phyloP scores from a whole-genome alignment of 2,329 filamentous ascomycete species.

The Hypoxylon sp. region DNA sequence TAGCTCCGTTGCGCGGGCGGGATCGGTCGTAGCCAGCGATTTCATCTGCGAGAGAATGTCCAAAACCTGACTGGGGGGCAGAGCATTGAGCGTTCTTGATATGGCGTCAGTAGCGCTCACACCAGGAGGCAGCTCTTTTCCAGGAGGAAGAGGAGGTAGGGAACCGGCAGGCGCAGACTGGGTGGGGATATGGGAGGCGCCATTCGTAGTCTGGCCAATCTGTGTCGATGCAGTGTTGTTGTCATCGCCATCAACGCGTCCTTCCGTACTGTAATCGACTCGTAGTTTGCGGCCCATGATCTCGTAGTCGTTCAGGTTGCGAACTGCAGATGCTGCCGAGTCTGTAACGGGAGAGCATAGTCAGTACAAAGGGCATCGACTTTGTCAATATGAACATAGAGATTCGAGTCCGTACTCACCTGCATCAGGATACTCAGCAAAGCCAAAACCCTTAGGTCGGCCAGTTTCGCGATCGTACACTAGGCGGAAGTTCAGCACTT shows the following conservation, averaged over 20 bases:
- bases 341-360: conserved; percentile 55
- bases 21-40: conserved; percentile 82
- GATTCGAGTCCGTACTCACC: conserved; percentile 61
- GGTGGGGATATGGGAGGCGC: conserved; percentile 50
- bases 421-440: conserved; percentile 93
- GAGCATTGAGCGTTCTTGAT: conserved; percentile 86
- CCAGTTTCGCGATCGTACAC: conserved; percentile 97
- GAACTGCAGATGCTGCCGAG: conserved; percentile 90
- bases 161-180: conserved; percentile 58
- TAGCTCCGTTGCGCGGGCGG: conserved; percentile 84
- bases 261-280: conserved; percentile 96
- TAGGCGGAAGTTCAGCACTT: conserved; percentile 90
- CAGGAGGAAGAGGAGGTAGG: conserved; percentile 84
- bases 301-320: conserved; percentile 95
- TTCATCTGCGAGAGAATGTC: conserved; percentile 97
- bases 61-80: conserved; percentile 88
- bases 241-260: conserved; percentile 76
- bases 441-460: conserved; percentile 94
- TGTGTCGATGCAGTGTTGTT: conserved; percentile 39
- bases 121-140: conserved; percentile 84
- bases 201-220: conserved; percentile 46
- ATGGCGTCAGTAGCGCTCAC: conserved; percentile 91
- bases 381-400: not conserved
- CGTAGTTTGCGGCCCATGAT: conserved; percentile 94
- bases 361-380: conserved; percentile 13